Base-by-base conservation (phyloP, 371 early-diverging fungal species). In the Batkoa obscura region DNA sequence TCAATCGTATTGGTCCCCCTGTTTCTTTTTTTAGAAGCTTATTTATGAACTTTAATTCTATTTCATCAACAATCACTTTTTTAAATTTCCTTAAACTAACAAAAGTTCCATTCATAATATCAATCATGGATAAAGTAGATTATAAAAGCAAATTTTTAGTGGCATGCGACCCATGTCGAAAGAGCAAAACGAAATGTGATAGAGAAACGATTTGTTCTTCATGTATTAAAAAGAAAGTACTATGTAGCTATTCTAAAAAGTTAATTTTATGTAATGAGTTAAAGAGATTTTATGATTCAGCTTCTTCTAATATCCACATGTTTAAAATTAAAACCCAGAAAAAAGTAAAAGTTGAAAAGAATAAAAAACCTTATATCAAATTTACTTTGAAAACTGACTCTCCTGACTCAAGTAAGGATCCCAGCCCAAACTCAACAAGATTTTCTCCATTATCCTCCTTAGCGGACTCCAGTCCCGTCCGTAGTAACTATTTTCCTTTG, bases 161-260 rank as follows among this genome's bases (percentile, higher is more conserved):
- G 8, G 53, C 53, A 3, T 53, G 53, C 15, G 31, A 35, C 39
- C 38, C 12, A 9, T 53, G 53, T 39, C 35, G 53, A 17, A 10
- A 53, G 31, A 12, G 39, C 9, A 53, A 53, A 15, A 39, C 32
- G 3, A 53, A 53, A 15, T 53, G 53, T 53, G 41, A 39, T 39
- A 10, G 53, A 13, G 10, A 41, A 15, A 36, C 36, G 8, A 10
- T n/a, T 10, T 53, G 53, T 38, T n/a, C 10, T 15, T 15, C 6
- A 9, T 53, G 53, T 39, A 53, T 37, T 3, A 35, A 39, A 10
- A 12, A 32, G 12, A n/a, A 31, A 23, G 5, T 53, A 35, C 8
- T 3, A 6, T 53, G 53, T 15, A 31, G 5, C 30, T 53, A 53
- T 41, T 38, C 41, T 23, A 53, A 53, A 15, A n/a, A 36, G 6